These are phyloP conservation scores for Nissolia schottii DNA, from an alignment of 306 rosid species.

Conservation along the genomic window DNA sequence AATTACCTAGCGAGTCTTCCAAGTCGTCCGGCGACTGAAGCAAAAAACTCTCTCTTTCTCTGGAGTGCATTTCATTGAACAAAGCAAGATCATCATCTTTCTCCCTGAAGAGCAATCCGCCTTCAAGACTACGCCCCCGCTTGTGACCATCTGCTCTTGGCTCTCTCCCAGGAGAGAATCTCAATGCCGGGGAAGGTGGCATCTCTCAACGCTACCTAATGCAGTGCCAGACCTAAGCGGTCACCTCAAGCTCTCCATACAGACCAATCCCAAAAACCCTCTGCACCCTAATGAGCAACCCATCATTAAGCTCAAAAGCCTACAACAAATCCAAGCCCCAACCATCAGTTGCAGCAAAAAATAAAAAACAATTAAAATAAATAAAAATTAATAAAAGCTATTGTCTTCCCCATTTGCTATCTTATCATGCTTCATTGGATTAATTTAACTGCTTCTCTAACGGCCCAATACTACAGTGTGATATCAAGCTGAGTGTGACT, in stretches of 20 bases:
- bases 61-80: constrained; percentile 69
- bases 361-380: neutral
- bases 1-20: constrained; percentile 67
- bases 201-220: constrained; percentile 44
- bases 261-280: constrained; percentile 9
- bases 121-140: constrained; percentile 72
- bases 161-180: constrained; percentile 72
- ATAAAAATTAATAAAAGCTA: neutral
- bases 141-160: constrained; percentile 50
- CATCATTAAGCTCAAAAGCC: constrained; percentile 25
- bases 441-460: constrained; percentile 13
- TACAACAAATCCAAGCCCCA: constrained; percentile 8
- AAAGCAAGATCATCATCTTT: constrained; percentile 78
- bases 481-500: constrained; percentile 21
- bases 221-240: constrained; percentile 16
- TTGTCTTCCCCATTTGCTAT: neutral
- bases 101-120: constrained; percentile 55
- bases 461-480: constrained; percentile 6
- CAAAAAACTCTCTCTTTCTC: constrained; percentile 70
- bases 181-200: constrained; percentile 79
- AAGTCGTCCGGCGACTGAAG: constrained; percentile 69
- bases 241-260: constrained; percentile 27
- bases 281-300: constrained; percentile 2
- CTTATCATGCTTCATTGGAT: constrained; percentile 15
- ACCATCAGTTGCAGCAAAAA: constrained; percentile 19